Base-by-base conservation (phyloP, 305 asterid genomes). In the Ilex paraguariensis region DNA sequence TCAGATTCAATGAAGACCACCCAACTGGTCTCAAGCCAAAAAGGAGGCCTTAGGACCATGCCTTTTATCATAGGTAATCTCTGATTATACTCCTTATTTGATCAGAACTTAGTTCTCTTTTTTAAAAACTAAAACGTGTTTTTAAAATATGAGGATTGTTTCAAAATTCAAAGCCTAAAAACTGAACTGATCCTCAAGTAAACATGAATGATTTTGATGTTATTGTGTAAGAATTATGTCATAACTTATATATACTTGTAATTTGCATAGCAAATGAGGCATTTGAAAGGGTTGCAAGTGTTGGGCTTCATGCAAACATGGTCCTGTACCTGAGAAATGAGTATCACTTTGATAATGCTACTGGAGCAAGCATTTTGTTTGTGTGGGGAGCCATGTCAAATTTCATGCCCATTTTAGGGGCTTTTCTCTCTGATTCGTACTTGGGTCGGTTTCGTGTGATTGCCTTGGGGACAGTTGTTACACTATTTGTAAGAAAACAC, bases 371-470 rank as follows among this genome's bases (percentile, higher is more conserved):
- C 65, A 62, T 77, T 39, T 53, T 88, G 61, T 75, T 84, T 65
- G 70, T 79, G 67, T 88, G 96, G 96, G 64, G 55, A 0, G 90
- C 96, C 54, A 54, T 65, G 6, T 79, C 90, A 10, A 78, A 81
- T 64, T 81, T 86, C 87, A 14, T 81, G 78, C 95, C 96, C 0
- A 78, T 79, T 33, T 49, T 87, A 16, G 96, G 96, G 15, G 96
- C 96, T 59, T 84, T 84, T 65, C 75, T 89, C 17, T 72, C 96
- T 15, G 96, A 89, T 75, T 84, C 95, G 0, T 87, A 75, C 73
- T 72, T 89, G 63, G 96, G 95, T 10, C 83, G 96, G 13, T 89
- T 79, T 61, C 68, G 53, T 8, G 87, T 89, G 13, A 89, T 89
- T 56, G 69, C 79, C 31, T 49, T 70, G n/a, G 81, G 84, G 56